A percentile compares a stretch with the other conserved stretches of the same genome.
These are phyloP conservation scores for Paraconiothyrium brasiliense DNA, from an alignment of 2,329 filamentous ascomycete species.

Conservation along the genomic window DNA sequence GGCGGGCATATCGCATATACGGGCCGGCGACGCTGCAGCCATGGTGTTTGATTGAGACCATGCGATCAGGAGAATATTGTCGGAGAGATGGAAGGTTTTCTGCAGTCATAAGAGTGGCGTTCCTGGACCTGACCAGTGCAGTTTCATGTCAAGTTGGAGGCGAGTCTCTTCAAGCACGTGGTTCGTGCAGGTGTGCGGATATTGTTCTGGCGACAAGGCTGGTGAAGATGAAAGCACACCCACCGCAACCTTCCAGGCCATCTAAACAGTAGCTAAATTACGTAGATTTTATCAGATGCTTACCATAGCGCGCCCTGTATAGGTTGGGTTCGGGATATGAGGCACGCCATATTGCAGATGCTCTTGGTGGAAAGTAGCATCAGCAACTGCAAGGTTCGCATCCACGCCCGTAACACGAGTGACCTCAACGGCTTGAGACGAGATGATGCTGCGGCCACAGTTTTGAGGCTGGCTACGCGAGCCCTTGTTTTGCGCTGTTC, in stretches of 20 bases:
- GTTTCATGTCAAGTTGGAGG: conserved; percentile 15
- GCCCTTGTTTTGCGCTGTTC: conserved; percentile 12
- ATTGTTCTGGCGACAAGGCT: neutral
- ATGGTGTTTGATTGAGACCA: conserved; percentile 28
- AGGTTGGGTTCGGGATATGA: conserved; percentile 9
- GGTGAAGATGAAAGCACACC: conserved; percentile 2
- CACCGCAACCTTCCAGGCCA: conserved; percentile 1
- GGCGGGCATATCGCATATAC: conserved; percentile 30
- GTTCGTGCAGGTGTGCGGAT: neutral
- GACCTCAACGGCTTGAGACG: conserved; percentile 2
- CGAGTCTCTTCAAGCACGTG: neutral
- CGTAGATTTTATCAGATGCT: neutral
- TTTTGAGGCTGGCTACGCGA: neutral
- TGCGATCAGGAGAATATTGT: conserved; percentile 16
- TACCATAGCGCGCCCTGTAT: conserved; percentile 1
- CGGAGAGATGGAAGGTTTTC: conserved; percentile 11
- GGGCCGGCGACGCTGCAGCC: conserved; percentile 34
- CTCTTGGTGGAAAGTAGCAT: conserved; percentile 4
- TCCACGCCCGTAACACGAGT: neutral
- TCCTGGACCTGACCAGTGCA: conserved; percentile 1
- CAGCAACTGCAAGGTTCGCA: neutral
- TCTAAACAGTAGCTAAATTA: neutral
- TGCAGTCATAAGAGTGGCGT: neutral
- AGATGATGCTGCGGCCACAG: neutral
- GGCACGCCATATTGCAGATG: conserved; percentile 1